Conservation (phyloP, 331 rosid species). For the Prunus yedoensis region DNA sequence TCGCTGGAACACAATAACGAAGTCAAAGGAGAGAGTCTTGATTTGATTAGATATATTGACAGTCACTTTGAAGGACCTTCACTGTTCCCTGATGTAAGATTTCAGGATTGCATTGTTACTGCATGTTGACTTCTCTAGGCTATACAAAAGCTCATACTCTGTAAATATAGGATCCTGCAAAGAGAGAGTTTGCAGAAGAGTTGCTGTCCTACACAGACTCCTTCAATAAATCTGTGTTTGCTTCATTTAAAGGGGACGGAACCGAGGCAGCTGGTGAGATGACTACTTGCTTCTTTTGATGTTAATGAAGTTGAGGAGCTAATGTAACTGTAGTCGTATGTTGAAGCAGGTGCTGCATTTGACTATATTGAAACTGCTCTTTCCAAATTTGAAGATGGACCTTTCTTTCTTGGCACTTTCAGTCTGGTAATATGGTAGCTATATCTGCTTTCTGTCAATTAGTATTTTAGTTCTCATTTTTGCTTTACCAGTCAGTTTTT, state of each 20-base stretch:
- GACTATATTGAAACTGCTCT: conserved; percentile 67
- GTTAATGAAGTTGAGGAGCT: conserved; percentile 4
- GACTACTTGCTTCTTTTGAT: conserved; percentile 22
- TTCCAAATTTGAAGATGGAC: conserved; percentile 65
- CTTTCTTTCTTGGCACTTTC: conserved; percentile 79
- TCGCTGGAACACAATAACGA: conserved; percentile 57
- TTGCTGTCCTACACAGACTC: conserved; percentile 53
- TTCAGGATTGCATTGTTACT: background rate
- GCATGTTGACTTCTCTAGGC: background rate
- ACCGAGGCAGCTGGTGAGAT: conserved; percentile 56
- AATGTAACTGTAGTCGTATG: background rate
- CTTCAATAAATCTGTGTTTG: conserved; percentile 44
- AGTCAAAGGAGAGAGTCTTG: conserved; percentile 69
- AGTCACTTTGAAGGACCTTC: conserved; percentile 65
- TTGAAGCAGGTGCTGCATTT: conserved; percentile 52
- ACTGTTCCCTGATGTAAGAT: conserved; percentile 57
- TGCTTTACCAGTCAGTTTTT: background rate
- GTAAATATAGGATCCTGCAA: conserved; percentile 48
- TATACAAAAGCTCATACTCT: background rate
- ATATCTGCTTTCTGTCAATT: background rate
- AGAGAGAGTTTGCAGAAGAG: conserved; percentile 69
- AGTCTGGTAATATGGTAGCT: conserved; percentile 49
- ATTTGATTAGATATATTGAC: conserved; percentile 67
- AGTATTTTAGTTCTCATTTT: background rate
- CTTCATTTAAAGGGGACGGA: conserved; percentile 60